A percentile compares a stretch with the other conserved stretches of the same genome.
Conservation (phyloP, 306 rosid species). For the Lotus japonicus region DNA sequence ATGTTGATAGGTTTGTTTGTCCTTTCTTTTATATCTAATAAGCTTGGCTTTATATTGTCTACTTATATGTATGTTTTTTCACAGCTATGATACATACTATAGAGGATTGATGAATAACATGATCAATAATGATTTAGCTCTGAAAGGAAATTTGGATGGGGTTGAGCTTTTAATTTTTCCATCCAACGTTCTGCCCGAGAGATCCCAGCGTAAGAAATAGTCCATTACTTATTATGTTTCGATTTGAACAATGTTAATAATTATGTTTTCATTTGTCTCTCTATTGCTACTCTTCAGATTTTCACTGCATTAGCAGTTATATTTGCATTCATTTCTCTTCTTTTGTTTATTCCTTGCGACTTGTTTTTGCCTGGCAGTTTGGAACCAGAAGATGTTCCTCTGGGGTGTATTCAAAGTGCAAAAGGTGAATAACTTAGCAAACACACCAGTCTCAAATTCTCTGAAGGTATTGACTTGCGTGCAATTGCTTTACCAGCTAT, state of each 20-base stretch:
- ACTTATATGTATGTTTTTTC: background rate
- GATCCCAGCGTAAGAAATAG: conserved; percentile 20
- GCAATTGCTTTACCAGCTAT: background rate
- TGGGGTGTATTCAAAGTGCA: conserved; percentile 26
- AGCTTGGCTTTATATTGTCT: background rate
- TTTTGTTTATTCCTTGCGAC: background rate
- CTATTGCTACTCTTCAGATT: background rate
- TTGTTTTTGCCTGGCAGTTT: conserved; percentile 5
- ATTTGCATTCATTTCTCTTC: background rate
- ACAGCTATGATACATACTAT: conserved; percentile 30
- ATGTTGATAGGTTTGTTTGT: conserved; percentile 27
- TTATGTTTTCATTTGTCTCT: background rate
- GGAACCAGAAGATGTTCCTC: conserved; percentile 4
- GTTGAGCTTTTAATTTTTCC: conserved; percentile 34
- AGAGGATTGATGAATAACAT: conserved; percentile 17
- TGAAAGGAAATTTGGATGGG: conserved; percentile 29
- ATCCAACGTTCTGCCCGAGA: conserved; percentile 29
- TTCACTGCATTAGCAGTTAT: background rate
- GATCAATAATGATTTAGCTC: conserved; percentile 34
- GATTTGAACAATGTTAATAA: too few relatives aligned
- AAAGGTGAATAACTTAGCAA: background rate
- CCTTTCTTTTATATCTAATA: background rate
- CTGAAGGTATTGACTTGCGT: background rate
- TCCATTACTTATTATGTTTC: too few relatives aligned
- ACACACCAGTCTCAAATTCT: background rate